Evolutionary conservation across 768 basidiomycete species (phyloP).

Genomic region (Crucibulum laeve): DNA sequence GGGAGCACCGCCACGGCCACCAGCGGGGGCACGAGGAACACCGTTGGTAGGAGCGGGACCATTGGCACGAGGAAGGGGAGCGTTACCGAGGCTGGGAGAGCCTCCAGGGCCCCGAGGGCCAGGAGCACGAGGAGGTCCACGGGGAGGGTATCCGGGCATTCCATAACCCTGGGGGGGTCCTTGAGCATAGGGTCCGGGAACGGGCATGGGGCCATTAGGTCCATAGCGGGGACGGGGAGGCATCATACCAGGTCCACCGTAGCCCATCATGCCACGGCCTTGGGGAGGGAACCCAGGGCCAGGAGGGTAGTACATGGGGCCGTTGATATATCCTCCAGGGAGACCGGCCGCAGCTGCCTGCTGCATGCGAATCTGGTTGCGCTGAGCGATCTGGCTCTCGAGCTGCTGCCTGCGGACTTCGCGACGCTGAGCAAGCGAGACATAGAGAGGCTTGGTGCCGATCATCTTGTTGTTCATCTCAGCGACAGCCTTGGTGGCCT

Average conservation of each 20-base stretch:
- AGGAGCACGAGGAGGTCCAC: slow-evolving; percentile 58
- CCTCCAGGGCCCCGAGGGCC: slow-evolving; percentile 64
- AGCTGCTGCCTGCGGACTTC: slow-evolving; percentile 98
- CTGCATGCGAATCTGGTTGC: slow-evolving; percentile 95
- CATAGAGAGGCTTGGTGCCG: slow-evolving; percentile 96
- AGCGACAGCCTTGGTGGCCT: slow-evolving; percentile 97
- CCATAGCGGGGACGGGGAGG: slow-evolving; percentile 85
- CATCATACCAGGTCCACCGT: slow-evolving; percentile 82
- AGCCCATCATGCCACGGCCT: slow-evolving; percentile 75
- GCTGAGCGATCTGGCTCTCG: slow-evolving; percentile 97
- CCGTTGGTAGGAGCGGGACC: slow-evolving; percentile 57
- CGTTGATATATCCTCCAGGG: slow-evolving; percentile 78
- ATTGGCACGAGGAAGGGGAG: slow-evolving; percentile 61
- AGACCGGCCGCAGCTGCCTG: slow-evolving; percentile 88
- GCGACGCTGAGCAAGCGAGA: slow-evolving; percentile 96
- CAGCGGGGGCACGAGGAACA: slow-evolving; percentile 39
- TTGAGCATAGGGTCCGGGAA: slow-evolving; percentile 68
- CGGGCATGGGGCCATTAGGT: slow-evolving; percentile 72
- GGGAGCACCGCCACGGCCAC: slow-evolving; percentile 19
- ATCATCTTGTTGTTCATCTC: slow-evolving; percentile 99
- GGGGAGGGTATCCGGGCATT: slow-evolving; percentile 62
- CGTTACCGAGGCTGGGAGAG: slow-evolving; percentile 63
- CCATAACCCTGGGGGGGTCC: slow-evolving; percentile 72
- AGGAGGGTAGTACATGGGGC: slow-evolving; percentile 85
- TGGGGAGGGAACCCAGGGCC: slow-evolving; percentile 81